Base-by-base conservation (phyloP, 352 stramenopile species). In the Phytopythium delawarense region DNA sequence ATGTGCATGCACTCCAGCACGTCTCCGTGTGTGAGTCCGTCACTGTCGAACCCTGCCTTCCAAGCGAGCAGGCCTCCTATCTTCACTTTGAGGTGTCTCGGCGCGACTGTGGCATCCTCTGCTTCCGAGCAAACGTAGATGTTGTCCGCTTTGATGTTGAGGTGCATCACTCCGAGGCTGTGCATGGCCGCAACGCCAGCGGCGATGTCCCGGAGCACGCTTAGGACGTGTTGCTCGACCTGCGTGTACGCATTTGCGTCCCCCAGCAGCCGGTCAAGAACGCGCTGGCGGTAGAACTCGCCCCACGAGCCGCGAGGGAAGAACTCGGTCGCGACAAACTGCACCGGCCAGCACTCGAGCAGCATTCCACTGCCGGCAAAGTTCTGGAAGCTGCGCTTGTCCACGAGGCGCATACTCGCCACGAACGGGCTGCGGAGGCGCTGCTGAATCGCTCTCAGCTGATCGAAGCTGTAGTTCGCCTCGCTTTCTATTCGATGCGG, bases 281-380 rank as follows among this genome's bases (percentile, higher is more conserved):
- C 54, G 13, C 39, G 39, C 16, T 21, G 52, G 0, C 44, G 62
- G 34, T 85, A 87, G 16, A 69, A 48, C 5, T 63, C 39, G 4
- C 72, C 32, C 79, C 79, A 91, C 11, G 64, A 71, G 0, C 78
- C 75, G 35, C 46, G 20, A 4, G 62, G 35, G 35, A 79, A 88
- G 60, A 76, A 77, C 57, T 89, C 72, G 5, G 68, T 63, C 6
- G 65, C 66, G 12, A 87, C 61, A 54, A 89, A 87, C 13, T 89
- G 57, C 4, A 89, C 61, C 0, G 78, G 79, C 78, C 76, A 88
- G 65, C 68, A 84, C 34, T 89, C 79, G 13, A 88, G 57, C 0
- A 91, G 67, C 46, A 88, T 75, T 0, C 82, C 82, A 16, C 74
- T 79, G 32, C 85, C 72, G 6, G 79, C 71, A 30, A 91, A 91